These are phyloP conservation scores for Helianthus tuberosus DNA, from an alignment of 129 eudicot genomes.

Conservation along the genomic window DNA sequence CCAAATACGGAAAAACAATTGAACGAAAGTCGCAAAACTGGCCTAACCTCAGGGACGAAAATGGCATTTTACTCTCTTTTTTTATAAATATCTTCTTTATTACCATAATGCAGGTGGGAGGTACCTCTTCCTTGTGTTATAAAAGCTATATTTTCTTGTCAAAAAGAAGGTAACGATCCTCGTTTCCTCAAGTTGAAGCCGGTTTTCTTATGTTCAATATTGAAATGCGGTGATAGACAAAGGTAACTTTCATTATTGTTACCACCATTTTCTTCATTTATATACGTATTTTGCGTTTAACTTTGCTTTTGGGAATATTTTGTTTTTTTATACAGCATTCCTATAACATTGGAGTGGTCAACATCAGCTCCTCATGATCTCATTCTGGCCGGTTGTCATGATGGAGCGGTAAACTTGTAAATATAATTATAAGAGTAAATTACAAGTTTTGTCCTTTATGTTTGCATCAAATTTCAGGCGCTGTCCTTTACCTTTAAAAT, in stretches of 20 bases:
- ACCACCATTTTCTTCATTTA: constrained; percentile 2
- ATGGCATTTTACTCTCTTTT: not conserved
- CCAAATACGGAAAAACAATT: no score
- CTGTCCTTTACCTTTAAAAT: no score
- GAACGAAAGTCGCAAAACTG: no score
- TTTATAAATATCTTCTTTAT: constrained; percentile 2
- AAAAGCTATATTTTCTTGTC: constrained; percentile 49
- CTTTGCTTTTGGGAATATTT: constrained; percentile 16
- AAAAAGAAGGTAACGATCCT: constrained; percentile 70
- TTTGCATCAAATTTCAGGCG: no score
- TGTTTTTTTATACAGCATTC: constrained; percentile 59
- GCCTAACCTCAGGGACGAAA: no score
- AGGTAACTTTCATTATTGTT: constrained; percentile 42
- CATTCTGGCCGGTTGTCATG: constrained; percentile 95
- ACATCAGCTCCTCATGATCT: constrained; percentile 84
- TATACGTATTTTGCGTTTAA: not conserved
- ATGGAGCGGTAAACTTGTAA: constrained; percentile 77
- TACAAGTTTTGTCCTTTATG: no score
- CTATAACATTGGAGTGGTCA: constrained; percentile 93
- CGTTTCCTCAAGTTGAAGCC: constrained; percentile 91
- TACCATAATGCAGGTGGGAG: constrained; percentile 72
- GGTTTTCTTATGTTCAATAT: constrained; percentile 76
- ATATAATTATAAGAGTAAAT: not conserved
- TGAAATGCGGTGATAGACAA: constrained; percentile 69
- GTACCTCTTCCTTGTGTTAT: constrained; percentile 71